Conservation (phyloP, 169 alveolate species). For the Cryptosporidium viatorum region DNA sequence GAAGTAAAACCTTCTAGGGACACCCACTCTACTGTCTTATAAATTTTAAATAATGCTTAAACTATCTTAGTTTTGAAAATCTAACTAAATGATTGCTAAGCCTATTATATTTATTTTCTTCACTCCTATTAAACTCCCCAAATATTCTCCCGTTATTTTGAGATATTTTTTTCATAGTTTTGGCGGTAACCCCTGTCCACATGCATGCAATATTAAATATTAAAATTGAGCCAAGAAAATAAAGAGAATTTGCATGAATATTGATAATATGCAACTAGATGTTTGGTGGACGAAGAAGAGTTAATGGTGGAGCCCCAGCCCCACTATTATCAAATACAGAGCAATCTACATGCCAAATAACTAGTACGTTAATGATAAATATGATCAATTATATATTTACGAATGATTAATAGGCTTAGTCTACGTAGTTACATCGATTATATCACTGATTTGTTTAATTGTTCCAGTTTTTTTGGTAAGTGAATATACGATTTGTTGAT, state of each 20-base stretch:
- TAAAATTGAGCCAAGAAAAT: neutral
- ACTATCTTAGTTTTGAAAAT: neutral
- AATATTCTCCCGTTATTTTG: neutral
- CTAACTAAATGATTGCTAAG: neutral
- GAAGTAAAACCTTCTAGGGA: neutral
- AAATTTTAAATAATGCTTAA: neutral
- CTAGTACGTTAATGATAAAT: constrained; percentile 27
- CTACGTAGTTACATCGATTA: constrained; percentile 39
- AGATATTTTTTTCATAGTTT: too few relatives aligned
- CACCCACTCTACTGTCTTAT: neutral
- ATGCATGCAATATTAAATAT: neutral
- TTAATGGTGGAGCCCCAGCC: constrained; percentile 67
- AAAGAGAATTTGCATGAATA: neutral
- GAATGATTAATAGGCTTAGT: constrained; percentile 31
- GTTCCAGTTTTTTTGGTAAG: constrained; percentile 67
- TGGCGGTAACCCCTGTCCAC: neutral
- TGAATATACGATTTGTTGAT: neutral
- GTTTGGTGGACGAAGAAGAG: constrained; percentile 46
- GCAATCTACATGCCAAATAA: constrained; percentile 64
- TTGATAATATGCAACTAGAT: neutral
- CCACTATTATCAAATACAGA: constrained; percentile 64
- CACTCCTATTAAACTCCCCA: neutral
- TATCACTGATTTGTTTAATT: constrained; percentile 51
- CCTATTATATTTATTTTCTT: neutral
- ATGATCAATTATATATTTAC: neutral